Conservation (phyloP, 176 grass and related monocot species). For the Chloris gayana region DNA sequence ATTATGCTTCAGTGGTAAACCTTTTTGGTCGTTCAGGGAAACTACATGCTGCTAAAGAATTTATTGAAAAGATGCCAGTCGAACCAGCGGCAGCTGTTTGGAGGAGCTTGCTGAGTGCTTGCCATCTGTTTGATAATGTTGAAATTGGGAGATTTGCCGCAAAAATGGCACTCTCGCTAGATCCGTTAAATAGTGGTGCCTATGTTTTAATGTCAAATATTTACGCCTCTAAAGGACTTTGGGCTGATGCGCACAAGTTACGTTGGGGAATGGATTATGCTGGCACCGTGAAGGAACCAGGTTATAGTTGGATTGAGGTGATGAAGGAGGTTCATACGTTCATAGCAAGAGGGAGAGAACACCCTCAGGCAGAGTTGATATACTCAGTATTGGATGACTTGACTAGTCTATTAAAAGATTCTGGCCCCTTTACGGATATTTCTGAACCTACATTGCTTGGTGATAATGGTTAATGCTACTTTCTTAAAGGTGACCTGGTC, state of each 20-base stretch:
- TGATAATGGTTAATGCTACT: constrained; percentile 44
- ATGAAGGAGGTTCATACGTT: constrained; percentile 60
- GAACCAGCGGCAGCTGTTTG: constrained; percentile 60
- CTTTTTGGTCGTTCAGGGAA: constrained; percentile 72
- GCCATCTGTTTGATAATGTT: constrained; percentile 62
- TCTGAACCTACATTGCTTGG: constrained; percentile 37
- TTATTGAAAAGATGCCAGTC: constrained; percentile 76
- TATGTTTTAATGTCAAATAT: constrained; percentile 80
- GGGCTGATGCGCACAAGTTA: constrained; percentile 70
- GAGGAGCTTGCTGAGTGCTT: constrained; percentile 78
- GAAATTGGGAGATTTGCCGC: constrained; percentile 71
- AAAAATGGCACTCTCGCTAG: constrained; percentile 57
- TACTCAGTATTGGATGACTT: constrained; percentile 53
- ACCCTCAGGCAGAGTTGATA: constrained; percentile 50
- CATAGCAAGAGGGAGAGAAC: constrained; percentile 49
- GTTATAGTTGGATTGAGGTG: constrained; percentile 71
- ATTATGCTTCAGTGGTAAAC: constrained; percentile 79
- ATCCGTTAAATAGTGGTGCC: constrained; percentile 66
- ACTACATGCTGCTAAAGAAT: constrained; percentile 60
- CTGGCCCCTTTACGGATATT: constrained; percentile 35
- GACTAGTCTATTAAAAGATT: constrained; percentile 41
- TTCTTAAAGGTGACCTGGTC: neutral
- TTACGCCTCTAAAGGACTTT: constrained; percentile 77
- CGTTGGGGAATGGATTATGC: constrained; percentile 53
- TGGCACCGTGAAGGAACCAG: constrained; percentile 59